A percentile compares a stretch with the other conserved stretches of the same genome.
Evolutionary conservation across 805 yeast species (phyloP).

Genomic region (Kockiozyma suomiensis): DNA sequence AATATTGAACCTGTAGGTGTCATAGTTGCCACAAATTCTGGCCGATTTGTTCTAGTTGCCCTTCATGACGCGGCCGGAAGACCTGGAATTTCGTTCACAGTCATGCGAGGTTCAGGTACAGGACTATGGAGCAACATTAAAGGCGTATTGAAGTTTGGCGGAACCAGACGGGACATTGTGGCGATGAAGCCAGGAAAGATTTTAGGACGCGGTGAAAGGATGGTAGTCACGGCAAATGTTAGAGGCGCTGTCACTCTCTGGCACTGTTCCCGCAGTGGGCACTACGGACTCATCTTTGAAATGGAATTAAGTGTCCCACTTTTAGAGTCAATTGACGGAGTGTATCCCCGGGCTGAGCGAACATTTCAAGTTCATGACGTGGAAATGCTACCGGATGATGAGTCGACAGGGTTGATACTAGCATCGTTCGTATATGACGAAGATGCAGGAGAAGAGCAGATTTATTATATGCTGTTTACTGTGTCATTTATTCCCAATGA

Average conservation of each 20-base stretch:
- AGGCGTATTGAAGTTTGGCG: conserved; percentile 36
- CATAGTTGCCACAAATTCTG: conserved; percentile 67
- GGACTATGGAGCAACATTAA: conserved; percentile 39
- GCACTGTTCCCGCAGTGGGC: conserved; percentile 53
- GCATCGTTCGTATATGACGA: conserved; percentile 48
- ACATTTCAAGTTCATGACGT: conserved; percentile 64
- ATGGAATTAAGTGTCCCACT: conserved; percentile 45
- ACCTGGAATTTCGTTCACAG: conserved; percentile 43
- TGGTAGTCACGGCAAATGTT: conserved; percentile 47
- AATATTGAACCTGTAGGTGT: conserved; percentile 76
- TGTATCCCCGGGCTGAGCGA: conserved; percentile 56
- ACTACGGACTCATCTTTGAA: conserved; percentile 47
- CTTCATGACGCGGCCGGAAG: conserved; percentile 71
- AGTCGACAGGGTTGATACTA: conserved; percentile 53
- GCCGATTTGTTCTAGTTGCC: conserved; percentile 62
- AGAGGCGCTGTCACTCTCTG: conserved; percentile 54
- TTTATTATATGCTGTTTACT: conserved; percentile 56
- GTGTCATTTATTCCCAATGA: conserved; percentile 55
- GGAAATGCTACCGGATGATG: conserved; percentile 51
- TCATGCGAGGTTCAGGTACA: conserved; percentile 39
- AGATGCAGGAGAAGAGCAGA: conserved; percentile 35
- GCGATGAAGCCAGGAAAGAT: conserved; percentile 59
- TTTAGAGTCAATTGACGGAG: conserved; percentile 47
- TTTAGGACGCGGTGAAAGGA: conserved; percentile 54
- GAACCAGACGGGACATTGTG: conserved; percentile 51